Evolutionary conservation across 805 yeast genomes (phyloP), one percentile per base, ranked within the genome.

Genomic region (Saturnispora bothae): DNA sequence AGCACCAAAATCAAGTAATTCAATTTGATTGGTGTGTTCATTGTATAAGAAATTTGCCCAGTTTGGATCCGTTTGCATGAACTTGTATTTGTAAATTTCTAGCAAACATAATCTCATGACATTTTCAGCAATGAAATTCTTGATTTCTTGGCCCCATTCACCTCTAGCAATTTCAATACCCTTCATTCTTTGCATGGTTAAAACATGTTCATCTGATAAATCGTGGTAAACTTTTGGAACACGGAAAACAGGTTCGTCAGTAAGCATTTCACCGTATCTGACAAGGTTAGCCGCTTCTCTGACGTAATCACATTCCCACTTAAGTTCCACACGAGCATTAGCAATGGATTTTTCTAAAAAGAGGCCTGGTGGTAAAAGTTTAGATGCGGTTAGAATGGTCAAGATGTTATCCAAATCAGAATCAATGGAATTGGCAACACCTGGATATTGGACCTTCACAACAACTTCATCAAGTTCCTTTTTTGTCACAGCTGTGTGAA

Each of bases 61-160:
- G 59, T 92, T 92, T 36, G 98, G 98, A 62, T 92, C 98, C 1
- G 97, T 89, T 62, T 92, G 98, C 98, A 92, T 92, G 62, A 80
- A 89, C 51, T 71, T 73, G 64, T 81, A 88, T 48, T 73, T 64
- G 12, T 86, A 83, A 56, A 92, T 83, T 60, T 92, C 98, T 48
- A 71, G 66, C 34, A 92, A 63, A 53, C 96, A 86, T 30, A 92
- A 66, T 46, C 84, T 71, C 95, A 92, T 82, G 37, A 92, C 77
- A 47, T 80, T 71, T 3, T 83, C 73, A 14, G 95, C 94, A 37
- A 92, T 78, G 75, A 82, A 82, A 59, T 92, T 66, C 44, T 71
- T 76, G 6, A 80, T 74, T 7, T 73, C 75, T 61, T 86, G 96
- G 41, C 66, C 66, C 73, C 84, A 76, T 39, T 76, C 62, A 15